Base-by-base conservation (phyloP, 805 yeast genomes). In the Candida jianshihensis region DNA sequence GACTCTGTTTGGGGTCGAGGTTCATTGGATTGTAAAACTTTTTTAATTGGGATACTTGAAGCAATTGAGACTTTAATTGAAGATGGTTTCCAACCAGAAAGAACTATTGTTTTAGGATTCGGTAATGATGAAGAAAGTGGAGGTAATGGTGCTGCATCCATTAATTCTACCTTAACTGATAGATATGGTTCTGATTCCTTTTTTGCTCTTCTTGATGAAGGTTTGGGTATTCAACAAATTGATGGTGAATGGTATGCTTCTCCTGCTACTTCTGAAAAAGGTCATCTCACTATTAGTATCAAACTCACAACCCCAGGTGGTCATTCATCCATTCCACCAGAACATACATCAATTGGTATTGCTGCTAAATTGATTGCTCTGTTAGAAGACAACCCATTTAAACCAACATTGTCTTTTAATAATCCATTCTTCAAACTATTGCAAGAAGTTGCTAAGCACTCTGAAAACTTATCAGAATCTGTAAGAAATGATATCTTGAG, bases 251-350 rank as follows among this genome's bases (percentile, higher is more conserved):
- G 67, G 19, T 61, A 74, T 39, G 71, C 77, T 6, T 60, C 69
- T 14, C 71, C 76, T 4, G 69, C 75, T 5, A 71, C 77, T 13
- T 75, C 74, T 13, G 81, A 78, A 48, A 75, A 75, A 54, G 82
- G 82, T 6, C 68, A 66, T 40, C 51, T 77, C 13, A 77, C 75
- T 38, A 56, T 77, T 30, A 52, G 53, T 20, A 61, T 78, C 26
- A 60, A 63, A 5, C 57, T 81, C 29, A 59, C 60, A 17, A 75
- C 82, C 19, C 74, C 75, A 10, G 94, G 94, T 26, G 94, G 94
- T 8, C 94, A 83, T 53, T 76, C 90, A 1, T 80, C 89, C 8
- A 56, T 70, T n/a, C 92, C 94, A 8, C 90, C 89, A 2, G 80
- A 74, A 32, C 92, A 85, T 51, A 83, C 94, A 6, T 70, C 81